Percentiles rank a stretch among this genome's conserved stretches.
phyloP scores from a whole-genome alignment of 2,329 filamentous ascomycete genomes.

The Calonectria henricotiae region DNA sequence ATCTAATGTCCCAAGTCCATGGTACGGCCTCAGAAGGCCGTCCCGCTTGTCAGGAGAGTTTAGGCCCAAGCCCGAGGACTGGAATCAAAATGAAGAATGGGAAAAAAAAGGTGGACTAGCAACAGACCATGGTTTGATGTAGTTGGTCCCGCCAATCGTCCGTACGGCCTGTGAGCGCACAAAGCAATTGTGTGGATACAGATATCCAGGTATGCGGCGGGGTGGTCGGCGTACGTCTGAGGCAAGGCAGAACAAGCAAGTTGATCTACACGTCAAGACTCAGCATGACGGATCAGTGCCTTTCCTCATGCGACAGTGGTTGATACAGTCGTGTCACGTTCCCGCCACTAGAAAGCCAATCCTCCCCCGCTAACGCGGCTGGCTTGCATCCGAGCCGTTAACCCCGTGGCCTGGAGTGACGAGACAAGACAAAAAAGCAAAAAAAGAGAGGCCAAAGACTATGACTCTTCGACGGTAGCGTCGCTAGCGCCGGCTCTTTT shows the following conservation, averaged over 20 bases:
- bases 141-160: background rate
- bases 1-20: constrained; percentile 32
- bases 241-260: constrained; percentile 3
- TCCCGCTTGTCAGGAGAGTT: constrained; percentile 18
- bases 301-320: constrained; percentile 12
- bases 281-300: background rate
- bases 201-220: background rate
- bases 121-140: constrained; percentile 4
- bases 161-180: too few species aligned
- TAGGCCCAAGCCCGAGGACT: constrained; percentile 5
- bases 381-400: constrained; percentile 43
- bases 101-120: background rate
- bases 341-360: constrained; percentile 25
- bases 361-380: constrained; percentile 24
- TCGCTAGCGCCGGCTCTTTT: constrained; percentile 44
- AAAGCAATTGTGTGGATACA: background rate
- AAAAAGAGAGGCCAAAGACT: background rate
- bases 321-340: constrained; percentile 3
- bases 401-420: constrained; percentile 20
- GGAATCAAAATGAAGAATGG: constrained; percentile 25
- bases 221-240: background rate
- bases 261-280: background rate
- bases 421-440: constrained; percentile 32
- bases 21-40: constrained; percentile 21
- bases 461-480: constrained; percentile 22